Conservation (phyloP, 2,329 filamentous ascomycete species). For the Aspergillus oerlinghausenensis region DNA sequence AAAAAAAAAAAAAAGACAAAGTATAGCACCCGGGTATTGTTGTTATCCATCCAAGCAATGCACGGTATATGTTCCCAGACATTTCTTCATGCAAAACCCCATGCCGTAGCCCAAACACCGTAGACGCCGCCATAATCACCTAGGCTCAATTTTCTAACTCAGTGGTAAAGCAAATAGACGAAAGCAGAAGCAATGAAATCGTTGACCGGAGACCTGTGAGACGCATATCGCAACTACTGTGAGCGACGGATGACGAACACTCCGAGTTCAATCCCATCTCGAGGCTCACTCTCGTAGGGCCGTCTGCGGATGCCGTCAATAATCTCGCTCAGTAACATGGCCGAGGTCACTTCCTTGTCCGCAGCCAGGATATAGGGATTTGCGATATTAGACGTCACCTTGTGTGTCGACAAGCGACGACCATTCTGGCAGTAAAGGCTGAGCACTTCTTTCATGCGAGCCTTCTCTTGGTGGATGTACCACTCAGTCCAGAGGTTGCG, state of each 20-base stretch:
- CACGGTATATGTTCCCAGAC: neutral
- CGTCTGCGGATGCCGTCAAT: conserved; percentile 54
- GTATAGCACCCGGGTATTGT: conserved; percentile 12
- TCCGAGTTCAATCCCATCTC: conserved; percentile 43
- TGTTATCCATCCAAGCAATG: conserved; percentile 10
- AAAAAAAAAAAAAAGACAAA: no score
- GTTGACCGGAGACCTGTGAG: neutral
- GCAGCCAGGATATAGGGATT: conserved; percentile 24
- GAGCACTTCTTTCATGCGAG: conserved; percentile 51
- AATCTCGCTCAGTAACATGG: conserved; percentile 56
- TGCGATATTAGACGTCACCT: conserved; percentile 20
- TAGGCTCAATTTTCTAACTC: neutral
- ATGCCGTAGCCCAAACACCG: neutral
- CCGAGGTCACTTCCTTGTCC: conserved; percentile 47
- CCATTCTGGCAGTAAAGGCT: conserved; percentile 40
- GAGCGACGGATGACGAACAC: conserved; percentile 48
- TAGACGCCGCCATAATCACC: neutral
- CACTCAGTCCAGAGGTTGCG: conserved; percentile 57
- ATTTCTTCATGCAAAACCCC: neutral
- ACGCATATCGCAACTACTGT: conserved; percentile 15
- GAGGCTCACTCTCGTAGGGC: conserved; percentile 45
- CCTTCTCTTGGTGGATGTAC: conserved; percentile 62
- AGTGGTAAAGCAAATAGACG: neutral
- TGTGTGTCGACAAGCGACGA: conserved; percentile 29
- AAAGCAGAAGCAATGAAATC: neutral